These are phyloP conservation scores for Colletotrichum abscissum DNA, from an alignment of 2,329 filamentous ascomycete species.

Conservation along the genomic window DNA sequence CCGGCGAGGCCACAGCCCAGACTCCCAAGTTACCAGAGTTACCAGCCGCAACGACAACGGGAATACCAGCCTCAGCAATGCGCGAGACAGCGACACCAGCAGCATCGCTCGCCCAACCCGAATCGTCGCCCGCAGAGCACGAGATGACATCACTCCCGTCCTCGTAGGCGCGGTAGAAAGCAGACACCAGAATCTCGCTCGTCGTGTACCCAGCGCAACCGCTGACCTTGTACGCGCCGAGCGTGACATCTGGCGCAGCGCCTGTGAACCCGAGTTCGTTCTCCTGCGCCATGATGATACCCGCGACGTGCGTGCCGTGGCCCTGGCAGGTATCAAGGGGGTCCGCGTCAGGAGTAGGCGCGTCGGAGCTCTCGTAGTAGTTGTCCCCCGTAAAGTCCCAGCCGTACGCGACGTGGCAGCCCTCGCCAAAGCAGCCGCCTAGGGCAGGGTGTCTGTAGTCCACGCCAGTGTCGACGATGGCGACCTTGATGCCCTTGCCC, in stretches of 20 bases:
- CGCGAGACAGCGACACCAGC: slow-evolving; percentile 41
- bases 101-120: slow-evolving; percentile 42
- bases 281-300: slow-evolving; percentile 57
- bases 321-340: slow-evolving; percentile 52
- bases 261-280: slow-evolving; percentile 52
- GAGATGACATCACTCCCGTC: slow-evolving; percentile 51
- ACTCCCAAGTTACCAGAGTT: slow-evolving; percentile 41
- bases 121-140: slow-evolving; percentile 41
- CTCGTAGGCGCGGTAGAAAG: slow-evolving; percentile 55
- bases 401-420: slow-evolving; percentile 58
- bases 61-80: slow-evolving; percentile 44
- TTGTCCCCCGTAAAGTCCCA: slow-evolving; percentile 59
- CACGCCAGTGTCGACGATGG: slow-evolving; percentile 52
- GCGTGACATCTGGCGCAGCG: slow-evolving; percentile 52
- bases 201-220: slow-evolving; percentile 46
- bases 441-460: slow-evolving; percentile 64
- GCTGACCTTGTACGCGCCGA: slow-evolving; percentile 54
- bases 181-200: slow-evolving; percentile 54
- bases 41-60: slow-evolving; percentile 41
- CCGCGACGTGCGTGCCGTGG: slow-evolving; percentile 59
- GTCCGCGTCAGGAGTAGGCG: slow-evolving; percentile 50
- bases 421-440: slow-evolving; percentile 63
- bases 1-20: slow-evolving; percentile 39
- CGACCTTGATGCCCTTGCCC: slow-evolving; percentile 57
- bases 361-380: slow-evolving; percentile 40